Conservation (phyloP, 2,329 filamentous ascomycete species). For the Monosporascus sp. region DNA sequence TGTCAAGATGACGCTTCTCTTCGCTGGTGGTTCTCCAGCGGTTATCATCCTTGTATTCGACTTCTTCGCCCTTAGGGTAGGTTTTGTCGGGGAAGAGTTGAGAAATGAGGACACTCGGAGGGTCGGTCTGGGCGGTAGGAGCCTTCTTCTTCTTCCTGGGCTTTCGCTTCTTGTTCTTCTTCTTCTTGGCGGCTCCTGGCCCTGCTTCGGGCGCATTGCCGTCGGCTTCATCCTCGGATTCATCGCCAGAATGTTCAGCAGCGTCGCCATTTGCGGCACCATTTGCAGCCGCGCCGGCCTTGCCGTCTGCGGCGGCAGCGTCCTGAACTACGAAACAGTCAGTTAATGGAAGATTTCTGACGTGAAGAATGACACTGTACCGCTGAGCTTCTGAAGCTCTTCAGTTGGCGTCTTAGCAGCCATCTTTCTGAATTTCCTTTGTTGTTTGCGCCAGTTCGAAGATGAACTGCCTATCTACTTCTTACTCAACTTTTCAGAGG, state of each 20-base stretch:
- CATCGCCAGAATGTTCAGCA: slow-evolving; percentile 39
- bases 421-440: slow-evolving; percentile 24
- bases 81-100: slow-evolving; percentile 66
- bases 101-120: slow-evolving; percentile 68
- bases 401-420: slow-evolving; percentile 34
- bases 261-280: slow-evolving; percentile 33
- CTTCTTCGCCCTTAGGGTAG: slow-evolving; percentile 74
- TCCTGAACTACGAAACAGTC: slow-evolving; percentile 31
- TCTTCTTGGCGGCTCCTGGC: slow-evolving; percentile 46
- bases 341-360: slow-evolving; percentile 1
- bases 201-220: slow-evolving; percentile 31
- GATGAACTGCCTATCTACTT: no score
- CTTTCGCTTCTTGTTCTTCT: slow-evolving; percentile 80
- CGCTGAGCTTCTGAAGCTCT: slow-evolving; percentile 36
- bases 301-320: slow-evolving; percentile 31
- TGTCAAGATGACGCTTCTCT: slow-evolving; percentile 78
- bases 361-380: slow-evolving; percentile 14
- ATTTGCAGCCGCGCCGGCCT: slow-evolving; percentile 28
- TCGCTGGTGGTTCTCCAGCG: slow-evolving; percentile 73
- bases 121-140: slow-evolving; percentile 67
- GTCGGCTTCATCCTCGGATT: slow-evolving; percentile 50
- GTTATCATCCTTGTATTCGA: slow-evolving; percentile 74
- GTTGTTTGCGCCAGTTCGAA: neutral
- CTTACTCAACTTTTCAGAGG: no score
- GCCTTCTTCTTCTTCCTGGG: slow-evolving; percentile 64